Evolutionary conservation across 352 stramenopile genomes (phyloP).

Genomic region (Lagenidium giganteum): DNA sequence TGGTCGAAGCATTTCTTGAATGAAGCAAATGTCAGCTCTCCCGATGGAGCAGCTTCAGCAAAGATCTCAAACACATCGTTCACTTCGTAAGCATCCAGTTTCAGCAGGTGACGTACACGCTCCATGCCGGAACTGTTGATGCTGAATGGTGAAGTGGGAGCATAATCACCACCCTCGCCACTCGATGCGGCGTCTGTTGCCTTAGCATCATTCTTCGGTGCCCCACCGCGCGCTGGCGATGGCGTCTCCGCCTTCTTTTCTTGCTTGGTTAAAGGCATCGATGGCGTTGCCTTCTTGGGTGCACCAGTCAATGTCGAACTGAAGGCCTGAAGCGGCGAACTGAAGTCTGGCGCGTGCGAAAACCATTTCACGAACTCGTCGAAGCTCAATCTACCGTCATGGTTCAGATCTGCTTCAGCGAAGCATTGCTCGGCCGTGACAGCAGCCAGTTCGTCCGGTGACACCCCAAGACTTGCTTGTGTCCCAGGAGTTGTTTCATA

Average conservation of each 20-base stretch:
- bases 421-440: slow-evolving; percentile 86
- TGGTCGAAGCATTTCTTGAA: slow-evolving; percentile 89
- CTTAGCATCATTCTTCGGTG: too few species aligned
- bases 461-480: slow-evolving; percentile 44
- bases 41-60: slow-evolving; percentile 69
- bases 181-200: too few species aligned
- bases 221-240: not conserved
- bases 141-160: slow-evolving; percentile 20
- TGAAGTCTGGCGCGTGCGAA: slow-evolving; percentile 45
- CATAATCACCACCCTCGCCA: not conserved
- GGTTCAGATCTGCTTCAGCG: slow-evolving; percentile 73
- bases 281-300: not conserved
- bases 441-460: slow-evolving; percentile 63
- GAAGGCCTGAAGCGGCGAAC: too few species aligned
- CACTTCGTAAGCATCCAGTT: slow-evolving; percentile 82
- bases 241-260: slow-evolving; percentile 1
- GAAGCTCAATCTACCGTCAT: slow-evolving; percentile 78
- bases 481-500: slow-evolving; percentile 77
- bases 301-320: too few species aligned
- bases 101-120: slow-evolving; percentile 63
- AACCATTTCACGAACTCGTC: slow-evolving; percentile 88
- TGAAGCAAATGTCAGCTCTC: slow-evolving; percentile 68
- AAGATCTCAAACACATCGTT: slow-evolving; percentile 89
- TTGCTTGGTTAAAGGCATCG: not conserved
- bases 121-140: slow-evolving; percentile 81